These are phyloP conservation scores for Ogataea hybrid DNA, from an alignment of 1,139 yeast species.

Conservation along the genomic window DNA sequence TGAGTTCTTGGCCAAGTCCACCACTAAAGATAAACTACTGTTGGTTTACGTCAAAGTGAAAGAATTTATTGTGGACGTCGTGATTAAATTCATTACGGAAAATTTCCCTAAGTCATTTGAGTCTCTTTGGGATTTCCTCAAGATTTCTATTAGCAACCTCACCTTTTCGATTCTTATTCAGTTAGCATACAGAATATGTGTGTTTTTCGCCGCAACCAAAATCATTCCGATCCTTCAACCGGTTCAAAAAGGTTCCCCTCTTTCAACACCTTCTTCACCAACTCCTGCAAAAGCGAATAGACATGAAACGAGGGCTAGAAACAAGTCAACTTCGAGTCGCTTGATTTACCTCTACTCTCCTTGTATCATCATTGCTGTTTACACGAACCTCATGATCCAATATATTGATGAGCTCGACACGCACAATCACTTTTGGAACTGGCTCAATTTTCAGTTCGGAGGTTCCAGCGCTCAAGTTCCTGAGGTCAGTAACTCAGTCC, in stretches of 20 bases:
- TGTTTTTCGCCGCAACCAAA: conserved; percentile 90
- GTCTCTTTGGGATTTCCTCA: conserved; percentile 67
- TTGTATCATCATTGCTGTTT: conserved; percentile 88
- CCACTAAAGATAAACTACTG: conserved; percentile 18
- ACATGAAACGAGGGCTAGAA: conserved; percentile 1
- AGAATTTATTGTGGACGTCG: conserved; percentile 21
- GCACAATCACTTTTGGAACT: conserved; percentile 30
- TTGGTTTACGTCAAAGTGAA: conserved; percentile 18
- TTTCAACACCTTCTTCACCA: conserved; percentile 21
- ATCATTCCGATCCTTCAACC: conserved; percentile 78
- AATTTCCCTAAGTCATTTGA: conserved; percentile 57
- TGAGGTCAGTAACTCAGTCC: conserved; percentile 36
- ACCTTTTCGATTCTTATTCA: conserved; percentile 81
- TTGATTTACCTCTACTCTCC: conserved; percentile 87
- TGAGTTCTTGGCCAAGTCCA: conserved; percentile 17
- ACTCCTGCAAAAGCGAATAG: conserved; percentile 3
- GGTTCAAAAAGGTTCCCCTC: conserved; percentile 19
- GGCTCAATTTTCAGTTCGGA: conserved; percentile 23
- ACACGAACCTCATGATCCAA: conserved; percentile 89
- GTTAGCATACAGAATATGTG: conserved; percentile 79
- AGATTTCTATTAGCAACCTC: conserved; percentile 68
- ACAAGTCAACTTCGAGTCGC: conserved; percentile 41
- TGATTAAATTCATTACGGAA: conserved; percentile 29
- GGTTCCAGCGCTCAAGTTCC: conserved; percentile 4
- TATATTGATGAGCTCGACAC: conserved; percentile 71